These are phyloP conservation scores for Chytridiales sp. DNA, from an alignment of 371 early-diverging fungal genomes.

Conservation along the genomic window DNA sequence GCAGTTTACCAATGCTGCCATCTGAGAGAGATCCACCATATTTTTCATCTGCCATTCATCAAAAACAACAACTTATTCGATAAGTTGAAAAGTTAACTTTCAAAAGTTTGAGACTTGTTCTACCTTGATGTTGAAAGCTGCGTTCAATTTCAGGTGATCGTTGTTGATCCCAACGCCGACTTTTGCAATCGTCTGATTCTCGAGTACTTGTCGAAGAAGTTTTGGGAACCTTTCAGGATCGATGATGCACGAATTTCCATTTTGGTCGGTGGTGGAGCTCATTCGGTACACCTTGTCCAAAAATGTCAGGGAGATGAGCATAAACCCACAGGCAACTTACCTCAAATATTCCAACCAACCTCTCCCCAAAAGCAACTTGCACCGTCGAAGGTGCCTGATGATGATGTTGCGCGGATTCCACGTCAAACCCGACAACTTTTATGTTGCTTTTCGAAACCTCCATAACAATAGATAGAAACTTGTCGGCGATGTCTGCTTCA, in stretches of 20 bases:
- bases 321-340: not conserved
- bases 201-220: slow-evolving; percentile 1
- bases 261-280: not conserved
- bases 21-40: slow-evolving; percentile 13
- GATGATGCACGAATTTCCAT: too few species aligned
- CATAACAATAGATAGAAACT: too few species aligned
- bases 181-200: slow-evolving; percentile 5
- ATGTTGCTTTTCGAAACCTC: too few species aligned
- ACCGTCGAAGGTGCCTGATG: not conserved
- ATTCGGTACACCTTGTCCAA: not conserved
- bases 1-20: not conserved
- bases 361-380: slow-evolving; percentile 12
- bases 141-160: not conserved
- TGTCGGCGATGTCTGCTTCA: too few species aligned
- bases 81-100: not conserved
- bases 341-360: slow-evolving; percentile 13
- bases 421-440: slow-evolving; percentile 15
- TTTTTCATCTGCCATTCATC: slow-evolving; percentile 6
- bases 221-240: slow-evolving; percentile 3
- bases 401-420: not conserved
- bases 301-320: not conserved
- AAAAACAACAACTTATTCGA: not conserved
- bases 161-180: slow-evolving; percentile 16
- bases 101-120: too few species aligned
- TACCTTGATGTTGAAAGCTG: slow-evolving; percentile 6